A percentile compares a stretch with the other conserved stretches of the same genome.
Conservation (phyloP, 176 grass and related monocot species). For the Microstegium vimineum region DNA sequence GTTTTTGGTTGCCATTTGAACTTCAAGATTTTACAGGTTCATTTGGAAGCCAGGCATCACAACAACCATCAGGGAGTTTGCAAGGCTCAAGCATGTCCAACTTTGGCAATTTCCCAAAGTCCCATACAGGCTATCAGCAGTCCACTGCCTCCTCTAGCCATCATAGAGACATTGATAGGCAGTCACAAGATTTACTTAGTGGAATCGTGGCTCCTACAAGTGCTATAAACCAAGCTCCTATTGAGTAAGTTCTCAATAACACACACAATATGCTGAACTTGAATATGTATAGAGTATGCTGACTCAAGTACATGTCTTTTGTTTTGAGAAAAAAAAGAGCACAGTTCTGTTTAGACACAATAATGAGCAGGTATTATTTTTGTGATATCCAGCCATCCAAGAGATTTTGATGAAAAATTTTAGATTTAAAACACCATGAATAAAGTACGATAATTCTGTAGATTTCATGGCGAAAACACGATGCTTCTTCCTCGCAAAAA, state of each 20-base stretch:
- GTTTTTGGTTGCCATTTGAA: slow-evolving; percentile 18
- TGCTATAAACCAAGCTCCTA: slow-evolving; percentile 6
- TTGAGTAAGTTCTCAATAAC: slow-evolving; percentile 39
- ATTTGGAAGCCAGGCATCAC: slow-evolving; percentile 41
- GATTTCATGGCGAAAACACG: not conserved
- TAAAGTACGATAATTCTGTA: too few species aligned
- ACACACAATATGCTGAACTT: not conserved
- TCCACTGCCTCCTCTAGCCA: slow-evolving; percentile 8
- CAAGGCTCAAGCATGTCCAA: slow-evolving; percentile 24
- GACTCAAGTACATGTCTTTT: not conserved
- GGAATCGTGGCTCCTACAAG: slow-evolving; percentile 27
- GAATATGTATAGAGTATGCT: not conserved
- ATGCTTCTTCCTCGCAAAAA: not conserved
- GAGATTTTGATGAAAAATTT: too few species aligned
- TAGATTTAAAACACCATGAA: too few species aligned
- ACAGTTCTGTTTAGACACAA: too few species aligned
- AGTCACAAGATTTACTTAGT: slow-evolving; percentile 41
- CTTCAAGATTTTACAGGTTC: slow-evolving; percentile 35
- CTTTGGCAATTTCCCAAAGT: slow-evolving; percentile 20
- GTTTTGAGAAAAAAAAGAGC: not conserved
- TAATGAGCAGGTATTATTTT: not conserved
- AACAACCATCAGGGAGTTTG: slow-evolving; percentile 32
- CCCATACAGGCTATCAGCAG: slow-evolving; percentile 3
- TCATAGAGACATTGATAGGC: slow-evolving; percentile 36
- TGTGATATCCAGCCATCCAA: too few species aligned